These are phyloP conservation scores for Hyparrhenia diplandra DNA, from an alignment of 176 grass and related monocot genomes.

Conservation along the genomic window DNA sequence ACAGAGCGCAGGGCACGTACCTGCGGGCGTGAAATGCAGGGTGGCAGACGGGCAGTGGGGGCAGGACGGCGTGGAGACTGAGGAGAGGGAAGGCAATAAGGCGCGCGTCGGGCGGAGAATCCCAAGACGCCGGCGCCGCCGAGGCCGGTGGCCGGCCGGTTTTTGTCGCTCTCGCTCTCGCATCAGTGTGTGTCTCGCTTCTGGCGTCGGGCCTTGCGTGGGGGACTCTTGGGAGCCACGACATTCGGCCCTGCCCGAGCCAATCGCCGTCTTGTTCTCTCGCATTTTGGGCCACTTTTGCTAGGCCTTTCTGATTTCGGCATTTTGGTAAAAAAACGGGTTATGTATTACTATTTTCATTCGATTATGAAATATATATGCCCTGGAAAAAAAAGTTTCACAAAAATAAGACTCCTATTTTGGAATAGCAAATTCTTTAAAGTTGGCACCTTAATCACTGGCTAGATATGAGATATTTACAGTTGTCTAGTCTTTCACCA, in stretches of 20 bases:
- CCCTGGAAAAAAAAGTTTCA: too few species aligned
- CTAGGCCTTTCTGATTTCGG: too few species aligned
- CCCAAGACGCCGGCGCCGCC: constrained; percentile 19
- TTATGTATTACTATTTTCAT: too few species aligned
- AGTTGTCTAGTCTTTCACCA: too few species aligned
- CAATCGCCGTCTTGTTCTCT: neutral
- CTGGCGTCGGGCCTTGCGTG: neutral
- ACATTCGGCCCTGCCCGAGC: too few species aligned
- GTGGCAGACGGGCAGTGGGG: neutral
- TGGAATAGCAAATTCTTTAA: too few species aligned
- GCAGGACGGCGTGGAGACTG: neutral
- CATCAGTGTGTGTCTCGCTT: neutral
- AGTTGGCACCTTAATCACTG: too few species aligned
- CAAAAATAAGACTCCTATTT: too few species aligned
- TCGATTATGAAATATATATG: too few species aligned
- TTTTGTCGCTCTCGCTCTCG: neutral
- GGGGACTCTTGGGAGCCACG: too few species aligned
- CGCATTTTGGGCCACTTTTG: neutral
- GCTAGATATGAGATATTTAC: too few species aligned
- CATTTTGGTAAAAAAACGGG: too few species aligned
- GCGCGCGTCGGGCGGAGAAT: constrained; percentile 26
- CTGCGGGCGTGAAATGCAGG: neutral
- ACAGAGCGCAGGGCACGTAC: neutral
- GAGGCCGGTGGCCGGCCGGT: neutral
- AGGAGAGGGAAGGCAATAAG: neutral